A percentile compares a stretch with the other conserved stretches of the same genome.
These are phyloP conservation scores for Agrostemma githago DNA, from an alignment of 148 eudicot genomes.

Conservation along the genomic window DNA sequence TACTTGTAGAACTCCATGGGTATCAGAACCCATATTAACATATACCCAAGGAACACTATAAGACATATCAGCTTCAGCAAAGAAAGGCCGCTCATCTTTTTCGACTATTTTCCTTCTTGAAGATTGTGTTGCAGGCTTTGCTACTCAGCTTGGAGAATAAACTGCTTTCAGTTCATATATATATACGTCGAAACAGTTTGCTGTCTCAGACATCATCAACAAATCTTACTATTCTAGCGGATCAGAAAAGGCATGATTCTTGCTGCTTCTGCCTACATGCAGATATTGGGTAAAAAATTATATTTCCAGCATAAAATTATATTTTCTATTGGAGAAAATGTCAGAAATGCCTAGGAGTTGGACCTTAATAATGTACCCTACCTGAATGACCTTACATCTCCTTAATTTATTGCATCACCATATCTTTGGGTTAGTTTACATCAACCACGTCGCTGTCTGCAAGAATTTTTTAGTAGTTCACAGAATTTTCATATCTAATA, in stretches of 20 bases:
- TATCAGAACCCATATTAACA: constrained; percentile 52
- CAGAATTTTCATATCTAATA: too few species aligned
- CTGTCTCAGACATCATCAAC: neutral
- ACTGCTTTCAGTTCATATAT: neutral
- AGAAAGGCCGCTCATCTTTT: constrained; percentile 21
- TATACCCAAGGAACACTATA: constrained; percentile 44
- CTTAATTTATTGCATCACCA: neutral
- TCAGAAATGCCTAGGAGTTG: constrained; percentile 4
- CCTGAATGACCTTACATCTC: neutral
- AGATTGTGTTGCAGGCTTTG: neutral
- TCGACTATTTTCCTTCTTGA: too few species aligned
- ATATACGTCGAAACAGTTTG: neutral
- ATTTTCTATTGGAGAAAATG: neutral
- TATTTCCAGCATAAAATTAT: neutral
- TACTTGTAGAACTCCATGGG: constrained; percentile 48
- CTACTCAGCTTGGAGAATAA: neutral
- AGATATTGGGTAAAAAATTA: neutral
- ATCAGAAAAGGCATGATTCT: constrained; percentile 21
- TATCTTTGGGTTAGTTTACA: constrained; percentile 1
- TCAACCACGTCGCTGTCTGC: neutral
- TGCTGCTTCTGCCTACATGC: constrained; percentile 19
- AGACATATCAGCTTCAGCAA: constrained; percentile 29
- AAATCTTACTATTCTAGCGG: neutral
- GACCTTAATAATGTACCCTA: neutral
- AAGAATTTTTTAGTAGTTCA: too few species aligned